A percentile compares a stretch with the other conserved stretches of the same genome.
Evolutionary conservation across 2,329 filamentous ascomycete genomes (phyloP).

Genomic region (Cladobotryum protrusum): DNA sequence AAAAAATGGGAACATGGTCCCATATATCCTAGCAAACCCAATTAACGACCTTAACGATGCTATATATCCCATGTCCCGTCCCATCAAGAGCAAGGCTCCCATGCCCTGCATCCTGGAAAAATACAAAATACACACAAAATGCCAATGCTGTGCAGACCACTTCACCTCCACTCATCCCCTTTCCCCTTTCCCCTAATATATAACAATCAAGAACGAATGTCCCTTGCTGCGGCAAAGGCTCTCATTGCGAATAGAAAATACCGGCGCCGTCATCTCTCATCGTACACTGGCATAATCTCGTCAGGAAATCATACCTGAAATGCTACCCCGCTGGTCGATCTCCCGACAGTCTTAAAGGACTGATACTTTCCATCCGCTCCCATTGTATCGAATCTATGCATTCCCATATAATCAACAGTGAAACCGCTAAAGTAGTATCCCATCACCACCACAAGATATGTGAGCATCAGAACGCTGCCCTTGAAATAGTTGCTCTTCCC

Average conservation of each 20-base stretch:
- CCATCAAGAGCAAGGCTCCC: background rate
- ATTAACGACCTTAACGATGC: background rate
- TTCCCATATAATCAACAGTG: slow-evolving; percentile 38
- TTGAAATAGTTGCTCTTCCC: slow-evolving; percentile 99
- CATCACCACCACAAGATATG: slow-evolving; percentile 84
- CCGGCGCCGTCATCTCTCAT: no score
- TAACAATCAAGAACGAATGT: no score
- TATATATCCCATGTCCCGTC: background rate
- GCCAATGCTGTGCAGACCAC: background rate
- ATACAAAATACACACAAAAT: background rate
- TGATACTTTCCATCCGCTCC: slow-evolving; percentile 43
- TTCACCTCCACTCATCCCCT: background rate
- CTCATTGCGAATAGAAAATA: no score
- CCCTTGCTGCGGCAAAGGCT: no score
- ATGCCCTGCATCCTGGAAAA: background rate
- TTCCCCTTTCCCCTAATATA: background rate
- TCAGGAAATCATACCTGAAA: slow-evolving; percentile 14
- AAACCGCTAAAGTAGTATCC: slow-evolving; percentile 81
- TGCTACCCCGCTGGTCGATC: slow-evolving; percentile 29
- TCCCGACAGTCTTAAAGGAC: slow-evolving; percentile 49
- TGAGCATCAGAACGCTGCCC: slow-evolving; percentile 87
- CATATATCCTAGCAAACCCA: background rate
- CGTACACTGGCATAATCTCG: no score
- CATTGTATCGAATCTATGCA: slow-evolving; percentile 49
- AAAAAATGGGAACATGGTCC: background rate